phyloP scores from a whole-genome alignment of 257 asterid genomes.

The Plantago ovata region DNA sequence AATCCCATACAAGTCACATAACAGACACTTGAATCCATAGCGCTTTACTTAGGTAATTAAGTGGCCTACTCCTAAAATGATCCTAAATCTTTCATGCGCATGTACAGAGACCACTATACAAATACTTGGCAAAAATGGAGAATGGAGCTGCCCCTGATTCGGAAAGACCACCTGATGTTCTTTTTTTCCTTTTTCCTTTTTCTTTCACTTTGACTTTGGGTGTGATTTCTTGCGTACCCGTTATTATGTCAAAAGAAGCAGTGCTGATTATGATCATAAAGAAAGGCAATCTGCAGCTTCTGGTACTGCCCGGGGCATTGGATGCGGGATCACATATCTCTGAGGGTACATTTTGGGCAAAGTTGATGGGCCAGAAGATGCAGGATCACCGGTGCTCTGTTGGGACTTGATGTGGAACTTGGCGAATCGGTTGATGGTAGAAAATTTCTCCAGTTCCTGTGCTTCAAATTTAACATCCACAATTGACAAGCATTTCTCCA shows the following conservation, averaged over 20 bases:
- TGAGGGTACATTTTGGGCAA: constrained; percentile 31
- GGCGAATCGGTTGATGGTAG: constrained; percentile 65
- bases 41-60: constrained; percentile 12
- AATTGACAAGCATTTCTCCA: constrained; percentile 48
- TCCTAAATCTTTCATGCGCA: constrained; percentile 23
- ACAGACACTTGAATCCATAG: constrained; percentile 14
- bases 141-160: constrained; percentile 16
- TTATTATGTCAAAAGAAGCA: not conserved
- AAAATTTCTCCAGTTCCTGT: constrained; percentile 61
- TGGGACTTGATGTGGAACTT: constrained; percentile 57
- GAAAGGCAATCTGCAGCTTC: constrained; percentile 53
- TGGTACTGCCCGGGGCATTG: constrained; percentile 59
- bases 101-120: constrained; percentile 29
- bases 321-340: constrained; percentile 53
- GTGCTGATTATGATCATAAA: constrained; percentile 37
- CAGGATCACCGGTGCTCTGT: constrained; percentile 29
- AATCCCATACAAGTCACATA: constrained; percentile 9
- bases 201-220: constrained; percentile 16
- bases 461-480: constrained; percentile 48
- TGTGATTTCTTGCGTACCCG: constrained; percentile 15
- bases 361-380: constrained; percentile 30
- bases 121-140: constrained; percentile 32
- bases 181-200: constrained; percentile 8
- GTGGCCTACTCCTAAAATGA: constrained; percentile 21
- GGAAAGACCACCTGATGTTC: constrained; percentile 26